Percentiles rank a stretch among this genome's conserved stretches.
Conservation (phyloP, 139 green algal species). For the Bryopsis sp. region DNA sequence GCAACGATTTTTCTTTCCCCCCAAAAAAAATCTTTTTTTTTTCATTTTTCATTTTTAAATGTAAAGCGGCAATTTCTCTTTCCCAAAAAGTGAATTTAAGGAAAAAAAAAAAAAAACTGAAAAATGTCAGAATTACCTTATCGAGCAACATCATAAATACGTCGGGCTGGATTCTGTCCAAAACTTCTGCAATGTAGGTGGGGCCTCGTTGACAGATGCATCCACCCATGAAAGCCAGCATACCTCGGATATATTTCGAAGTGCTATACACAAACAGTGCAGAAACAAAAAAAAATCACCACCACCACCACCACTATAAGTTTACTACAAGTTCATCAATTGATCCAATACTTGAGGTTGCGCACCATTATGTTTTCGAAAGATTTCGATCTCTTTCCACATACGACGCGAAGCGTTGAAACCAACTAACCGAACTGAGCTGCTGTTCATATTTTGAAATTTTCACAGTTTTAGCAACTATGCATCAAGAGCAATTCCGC, state of each 20-base stretch:
- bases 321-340: constrained; percentile 26
- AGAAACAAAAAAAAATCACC: constrained; percentile 9
- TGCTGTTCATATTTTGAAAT: too few relatives aligned
- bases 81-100: background rate
- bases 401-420: too few relatives aligned
- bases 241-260: constrained; percentile 56
- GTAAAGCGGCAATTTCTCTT: background rate
- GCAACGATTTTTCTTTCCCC: too few relatives aligned
- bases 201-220: constrained; percentile 59
- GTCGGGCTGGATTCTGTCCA: constrained; percentile 78
- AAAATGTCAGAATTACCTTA: constrained; percentile 38
- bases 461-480: too few relatives aligned
- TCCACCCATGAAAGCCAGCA: constrained; percentile 64
- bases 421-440: too few relatives aligned
- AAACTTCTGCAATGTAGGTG: constrained; percentile 25
- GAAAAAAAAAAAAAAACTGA: constrained; percentile 5
- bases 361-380: too few relatives aligned
- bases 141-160: constrained; percentile 72
- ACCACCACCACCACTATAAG: constrained; percentile 23
- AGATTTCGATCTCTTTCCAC: too few relatives aligned
- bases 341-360: too few relatives aligned
- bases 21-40: too few relatives aligned
- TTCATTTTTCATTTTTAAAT: too few relatives aligned
- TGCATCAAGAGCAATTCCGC: too few relatives aligned
- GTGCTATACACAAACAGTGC: constrained; percentile 54